Conservation (phyloP, 331 rosid genomes). For the Phaseolus coccineus region DNA sequence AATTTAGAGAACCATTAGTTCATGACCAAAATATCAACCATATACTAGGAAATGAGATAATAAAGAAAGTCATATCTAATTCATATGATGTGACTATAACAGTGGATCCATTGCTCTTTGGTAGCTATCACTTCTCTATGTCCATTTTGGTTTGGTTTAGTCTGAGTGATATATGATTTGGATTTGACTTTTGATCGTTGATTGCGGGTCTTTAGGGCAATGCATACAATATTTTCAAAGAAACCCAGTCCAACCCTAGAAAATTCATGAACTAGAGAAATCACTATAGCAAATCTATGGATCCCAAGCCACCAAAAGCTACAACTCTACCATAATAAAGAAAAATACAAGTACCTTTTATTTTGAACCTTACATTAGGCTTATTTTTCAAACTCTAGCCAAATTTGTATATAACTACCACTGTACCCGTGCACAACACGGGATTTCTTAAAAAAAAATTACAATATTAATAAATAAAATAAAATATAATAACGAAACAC, state of each 20-base stretch:
- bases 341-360: conserved; percentile 4
- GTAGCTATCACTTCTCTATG: not conserved
- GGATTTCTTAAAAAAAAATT: too few relatives aligned
- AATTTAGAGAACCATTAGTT: too few relatives aligned
- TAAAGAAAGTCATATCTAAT: too few relatives aligned
- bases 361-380: not conserved
- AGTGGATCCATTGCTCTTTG: not conserved
- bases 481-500: too few relatives aligned
- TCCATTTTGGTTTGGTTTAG: not conserved
- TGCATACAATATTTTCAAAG: conserved; percentile 1
- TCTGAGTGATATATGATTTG: not conserved
- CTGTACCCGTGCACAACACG: too few relatives aligned
- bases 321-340: not conserved
- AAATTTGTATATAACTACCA: not conserved
- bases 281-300: not conserved
- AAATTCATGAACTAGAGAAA: not conserved
- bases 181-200: conserved; percentile 21
- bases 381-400: conserved; percentile 12
- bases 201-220: conserved; percentile 34
- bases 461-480: too few relatives aligned
- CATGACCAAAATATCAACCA: too few relatives aligned
- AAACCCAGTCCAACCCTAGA: not conserved
- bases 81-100: conserved; percentile 22
- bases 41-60: too few relatives aligned
- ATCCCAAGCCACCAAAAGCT: not conserved